Evolutionary conservation across 2,329 filamentous ascomycete genomes (phyloP).

Genomic region (Fusarium buxicola): DNA sequence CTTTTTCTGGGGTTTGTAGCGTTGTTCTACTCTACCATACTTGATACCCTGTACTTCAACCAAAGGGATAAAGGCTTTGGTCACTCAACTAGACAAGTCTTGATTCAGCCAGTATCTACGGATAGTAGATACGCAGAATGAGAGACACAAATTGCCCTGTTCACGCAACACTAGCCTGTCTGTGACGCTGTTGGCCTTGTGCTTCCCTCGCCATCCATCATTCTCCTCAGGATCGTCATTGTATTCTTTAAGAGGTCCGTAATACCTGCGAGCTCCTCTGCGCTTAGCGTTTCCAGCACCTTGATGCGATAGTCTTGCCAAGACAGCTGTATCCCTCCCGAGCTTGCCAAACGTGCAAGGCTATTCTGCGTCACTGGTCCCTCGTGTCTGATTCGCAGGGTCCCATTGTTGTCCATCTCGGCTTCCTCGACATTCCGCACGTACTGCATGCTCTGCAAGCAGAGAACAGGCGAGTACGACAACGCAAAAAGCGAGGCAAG

Average conservation of each 20-base stretch:
- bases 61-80: constrained; percentile 43
- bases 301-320: constrained; percentile 82
- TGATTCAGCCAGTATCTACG: constrained; percentile 11
- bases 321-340: constrained; percentile 72
- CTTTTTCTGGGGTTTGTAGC: constrained; percentile 8
- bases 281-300: constrained; percentile 76
- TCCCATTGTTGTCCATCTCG: constrained; percentile 54
- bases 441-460: constrained; percentile 65
- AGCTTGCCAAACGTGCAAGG: constrained; percentile 69
- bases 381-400: constrained; percentile 64
- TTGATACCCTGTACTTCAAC: constrained; percentile 55
- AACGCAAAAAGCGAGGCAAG: constrained; percentile 67
- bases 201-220: constrained; percentile 49
- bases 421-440: constrained; percentile 69
- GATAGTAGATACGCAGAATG: neutral
- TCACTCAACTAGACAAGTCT: constrained; percentile 49
- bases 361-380: constrained; percentile 78
- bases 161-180: neutral
- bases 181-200: constrained; percentile 34
- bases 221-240: constrained; percentile 77
- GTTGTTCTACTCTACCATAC: constrained; percentile 20
- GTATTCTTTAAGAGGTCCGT: constrained; percentile 81
- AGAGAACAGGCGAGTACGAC: constrained; percentile 68
- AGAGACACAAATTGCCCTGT: neutral
- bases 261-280: constrained; percentile 72